These are phyloP conservation scores for Neocatenulostroma microsporum DNA, from an alignment of 2,329 filamentous ascomycete species.

Conservation along the genomic window DNA sequence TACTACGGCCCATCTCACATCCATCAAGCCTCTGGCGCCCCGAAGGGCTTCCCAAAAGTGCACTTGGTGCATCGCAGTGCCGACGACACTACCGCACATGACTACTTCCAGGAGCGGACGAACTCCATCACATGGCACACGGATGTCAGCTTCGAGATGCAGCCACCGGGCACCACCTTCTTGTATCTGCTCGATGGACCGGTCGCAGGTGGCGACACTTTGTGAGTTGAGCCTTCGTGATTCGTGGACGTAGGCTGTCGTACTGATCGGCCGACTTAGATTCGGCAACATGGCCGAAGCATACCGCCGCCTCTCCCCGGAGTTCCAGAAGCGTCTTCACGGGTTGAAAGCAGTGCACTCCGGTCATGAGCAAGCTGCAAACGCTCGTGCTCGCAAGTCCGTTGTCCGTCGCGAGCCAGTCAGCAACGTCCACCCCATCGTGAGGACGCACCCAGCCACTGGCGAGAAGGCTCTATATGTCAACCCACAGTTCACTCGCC, in stretches of 20 bases:
- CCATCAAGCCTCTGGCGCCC: constrained; percentile 69
- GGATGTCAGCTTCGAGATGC: constrained; percentile 78
- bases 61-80: constrained; percentile 71
- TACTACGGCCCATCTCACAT: constrained; percentile 80
- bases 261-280: too few relatives aligned
- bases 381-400: constrained; percentile 57
- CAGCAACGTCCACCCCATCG: constrained; percentile 64
- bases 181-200: constrained; percentile 81
- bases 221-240: constrained; percentile 44
- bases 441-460: constrained; percentile 70
- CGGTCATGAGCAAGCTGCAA: constrained; percentile 67
- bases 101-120: constrained; percentile 61
- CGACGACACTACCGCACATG: constrained; percentile 51
- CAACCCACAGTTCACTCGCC: constrained; percentile 76
- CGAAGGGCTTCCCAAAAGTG: constrained; percentile 63
- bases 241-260: too few relatives aligned
- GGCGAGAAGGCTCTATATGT: constrained; percentile 78
- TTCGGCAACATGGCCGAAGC: constrained; percentile 74
- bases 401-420: constrained; percentile 70
- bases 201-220: constrained; percentile 70
- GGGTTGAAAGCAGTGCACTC: constrained; percentile 76
- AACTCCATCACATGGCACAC: constrained; percentile 70
- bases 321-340: constrained; percentile 71
- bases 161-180: constrained; percentile 86
- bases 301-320: constrained; percentile 70